Evolutionary conservation across 495 filamentous ascomycete genomes (phyloP), one percentile per base, ranked within the genome.

Genomic region (Aspergillus taichungensis): DNA sequence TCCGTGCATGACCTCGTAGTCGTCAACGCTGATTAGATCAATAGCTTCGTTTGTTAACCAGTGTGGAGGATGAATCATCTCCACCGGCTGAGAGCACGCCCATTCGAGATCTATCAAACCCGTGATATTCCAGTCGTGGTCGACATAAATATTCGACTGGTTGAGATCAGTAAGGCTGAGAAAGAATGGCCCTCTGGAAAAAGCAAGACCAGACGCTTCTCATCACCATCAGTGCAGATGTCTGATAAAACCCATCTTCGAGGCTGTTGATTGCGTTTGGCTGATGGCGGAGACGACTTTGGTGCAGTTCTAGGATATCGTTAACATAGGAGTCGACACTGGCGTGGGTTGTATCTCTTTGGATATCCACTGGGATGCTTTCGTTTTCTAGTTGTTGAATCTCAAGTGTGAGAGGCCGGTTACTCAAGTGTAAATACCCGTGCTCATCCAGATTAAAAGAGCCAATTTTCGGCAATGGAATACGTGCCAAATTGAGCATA

Each of bases 71-170:
- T 49, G 45, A 13, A 64, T 50, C 54, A 63, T 59, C 46, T 69
- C 60, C 5, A 56, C 52, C 34, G 62, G 63, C 8, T 38, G 49
- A 42, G 62, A 53, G 47, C 64, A 68, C 6, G 63, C 60, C 64
- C 59, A 70, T 48, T 68, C 64, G 30, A 62, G 52, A 40, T 70
- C 63, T 1, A 70, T 41, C 4, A 66, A 33, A 32, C 36, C 61
- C 8, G 31, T 63, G 37, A 64, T 56, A 40, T 61, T 51, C 59
- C 56, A 58, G 12, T 56, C 29, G 3, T 47, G 33, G 37, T 62
- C 56, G 32, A 60, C 53, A 43, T 59, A 55, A 10, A 63, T 59
- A 34, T 66, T 68, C 40, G 53, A 61, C 44, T 41, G 48, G 44
- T 66, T 50, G 40, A 66, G 31, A 45, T 64, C 62, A 2, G 55